Evolutionary conservation across 805 yeast species (phyloP).

Genomic region (Maudiozyma pseudohumilis): DNA sequence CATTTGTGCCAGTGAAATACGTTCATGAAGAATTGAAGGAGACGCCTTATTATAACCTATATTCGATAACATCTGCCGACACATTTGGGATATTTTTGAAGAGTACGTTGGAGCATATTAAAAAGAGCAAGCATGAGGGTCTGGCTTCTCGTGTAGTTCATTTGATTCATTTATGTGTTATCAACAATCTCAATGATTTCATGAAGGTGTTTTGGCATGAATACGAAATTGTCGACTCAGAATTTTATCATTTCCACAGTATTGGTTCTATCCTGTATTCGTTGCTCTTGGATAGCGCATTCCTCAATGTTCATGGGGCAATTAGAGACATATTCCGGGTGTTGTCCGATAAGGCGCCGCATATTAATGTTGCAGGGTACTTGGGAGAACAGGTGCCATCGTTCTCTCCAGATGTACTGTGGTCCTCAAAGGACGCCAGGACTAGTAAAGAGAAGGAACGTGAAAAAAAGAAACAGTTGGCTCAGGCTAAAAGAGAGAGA

Average conservation of each 20-base stretch:
- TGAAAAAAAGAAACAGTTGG: conserved; percentile 55
- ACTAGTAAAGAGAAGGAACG: conserved; percentile 32
- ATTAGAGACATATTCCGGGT: conserved; percentile 44
- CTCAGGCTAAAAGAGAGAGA: conserved; percentile 58
- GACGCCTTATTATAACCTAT: conserved; percentile 37
- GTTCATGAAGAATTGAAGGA: conserved; percentile 28
- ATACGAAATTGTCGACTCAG: conserved; percentile 29
- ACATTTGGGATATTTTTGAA: conserved; percentile 47
- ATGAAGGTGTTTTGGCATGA: conserved; percentile 31
- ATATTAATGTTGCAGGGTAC: conserved; percentile 24
- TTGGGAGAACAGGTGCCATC: conserved; percentile 31
- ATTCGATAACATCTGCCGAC: conserved; percentile 42
- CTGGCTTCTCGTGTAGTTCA: conserved; percentile 53
- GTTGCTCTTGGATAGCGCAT: conserved; percentile 35
- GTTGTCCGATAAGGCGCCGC: conserved; percentile 22
- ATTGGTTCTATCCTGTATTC: conserved; percentile 33
- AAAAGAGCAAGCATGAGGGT: conserved; percentile 40
- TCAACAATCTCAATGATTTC: conserved; percentile 33
- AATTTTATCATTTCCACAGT: conserved; percentile 32
- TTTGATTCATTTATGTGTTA: conserved; percentile 52
- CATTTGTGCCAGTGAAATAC: conserved; percentile 47
- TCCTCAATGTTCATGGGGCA: conserved; percentile 39
- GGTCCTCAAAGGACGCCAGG: conserved; percentile 19
- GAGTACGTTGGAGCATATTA: conserved; percentile 35
- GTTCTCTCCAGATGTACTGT: conserved; percentile 23